Percentiles rank a stretch among this genome's conserved stretches.
These are phyloP conservation scores for Phaeoacremonium minimum DNA, from an alignment of 2,329 filamentous ascomycete species.

Conservation along the genomic window DNA sequence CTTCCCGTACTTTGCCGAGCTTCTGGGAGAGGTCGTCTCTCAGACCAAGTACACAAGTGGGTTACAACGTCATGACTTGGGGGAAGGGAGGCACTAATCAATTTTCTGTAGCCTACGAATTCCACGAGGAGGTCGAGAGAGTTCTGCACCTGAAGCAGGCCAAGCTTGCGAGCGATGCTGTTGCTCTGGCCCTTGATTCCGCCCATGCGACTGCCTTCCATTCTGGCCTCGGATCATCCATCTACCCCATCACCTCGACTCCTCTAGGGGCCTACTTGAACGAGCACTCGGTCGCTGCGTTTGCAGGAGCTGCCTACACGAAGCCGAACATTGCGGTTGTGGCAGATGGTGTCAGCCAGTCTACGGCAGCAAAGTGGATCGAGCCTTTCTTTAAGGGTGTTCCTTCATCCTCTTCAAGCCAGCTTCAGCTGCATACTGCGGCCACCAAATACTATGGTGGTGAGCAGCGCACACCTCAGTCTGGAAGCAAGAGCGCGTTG, in stretches of 20 bases:
- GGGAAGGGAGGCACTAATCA: slow-evolving; percentile 11
- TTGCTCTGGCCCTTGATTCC: slow-evolving; percentile 74
- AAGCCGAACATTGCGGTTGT: slow-evolving; percentile 91
- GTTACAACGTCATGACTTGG: no score
- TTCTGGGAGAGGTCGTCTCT: slow-evolving; percentile 86
- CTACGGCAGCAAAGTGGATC: slow-evolving; percentile 82
- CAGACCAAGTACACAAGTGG: slow-evolving; percentile 80
- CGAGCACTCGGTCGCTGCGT: slow-evolving; percentile 69
- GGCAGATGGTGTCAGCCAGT: slow-evolving; percentile 77
- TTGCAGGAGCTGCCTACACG: slow-evolving; percentile 73
- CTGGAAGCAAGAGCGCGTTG: slow-evolving; percentile 67
- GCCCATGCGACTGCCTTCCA: slow-evolving; percentile 89
- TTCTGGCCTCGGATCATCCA: slow-evolving; percentile 77
- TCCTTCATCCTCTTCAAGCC: slow-evolving; percentile 47
- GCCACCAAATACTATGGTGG: slow-evolving; percentile 89
- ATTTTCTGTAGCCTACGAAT: slow-evolving; percentile 67
- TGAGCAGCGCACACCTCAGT: slow-evolving; percentile 82
- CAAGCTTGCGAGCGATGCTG: slow-evolving; percentile 57
- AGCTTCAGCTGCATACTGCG: slow-evolving; percentile 51
- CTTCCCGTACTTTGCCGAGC: slow-evolving; percentile 94
- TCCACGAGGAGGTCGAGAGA: slow-evolving; percentile 80
- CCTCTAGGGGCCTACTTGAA: slow-evolving; percentile 78
- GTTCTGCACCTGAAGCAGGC: slow-evolving; percentile 76
- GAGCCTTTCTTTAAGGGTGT: slow-evolving; percentile 83
- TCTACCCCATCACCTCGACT: slow-evolving; percentile 67